These are phyloP conservation scores for Talaromyces sp. DNA, from an alignment of 2,329 filamentous ascomycete species.

Conservation along the genomic window DNA sequence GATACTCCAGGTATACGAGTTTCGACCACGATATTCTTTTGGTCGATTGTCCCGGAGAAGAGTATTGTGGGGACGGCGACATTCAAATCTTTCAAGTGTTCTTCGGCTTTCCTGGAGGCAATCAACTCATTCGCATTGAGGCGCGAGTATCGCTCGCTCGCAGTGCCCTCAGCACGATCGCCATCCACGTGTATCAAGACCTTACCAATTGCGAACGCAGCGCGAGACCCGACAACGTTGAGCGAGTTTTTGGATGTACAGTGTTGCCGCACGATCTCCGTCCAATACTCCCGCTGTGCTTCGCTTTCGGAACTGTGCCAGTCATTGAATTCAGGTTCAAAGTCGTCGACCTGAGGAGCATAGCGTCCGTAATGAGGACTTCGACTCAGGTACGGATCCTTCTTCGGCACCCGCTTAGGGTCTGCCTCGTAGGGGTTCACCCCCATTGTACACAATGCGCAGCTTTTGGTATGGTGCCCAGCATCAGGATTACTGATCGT, in stretches of 20 bases:
- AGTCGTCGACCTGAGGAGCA: conserved; percentile 32
- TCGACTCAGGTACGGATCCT: conserved; percentile 33
- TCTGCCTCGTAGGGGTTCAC: conserved; percentile 37
- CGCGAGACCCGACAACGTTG: conserved; percentile 28
- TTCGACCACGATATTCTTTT: conserved; percentile 39
- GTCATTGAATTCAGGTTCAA: conserved; percentile 31
- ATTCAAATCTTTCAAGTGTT: conserved; percentile 30
- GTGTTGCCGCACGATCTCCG: conserved; percentile 30
- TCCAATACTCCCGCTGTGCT: conserved; percentile 30
- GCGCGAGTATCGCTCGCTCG: conserved; percentile 31
- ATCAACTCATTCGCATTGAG: conserved; percentile 38
- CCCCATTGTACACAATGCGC: conserved; percentile 14
- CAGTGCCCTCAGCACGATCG: conserved; percentile 24
- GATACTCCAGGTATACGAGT: conserved; percentile 40
- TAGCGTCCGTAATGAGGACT: conserved; percentile 36
- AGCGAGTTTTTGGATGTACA: conserved; percentile 33
- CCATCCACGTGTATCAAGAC: conserved; percentile 37
- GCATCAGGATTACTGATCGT: conserved; percentile 9
- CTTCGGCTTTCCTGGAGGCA: conserved; percentile 34
- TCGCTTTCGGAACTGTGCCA: conserved; percentile 33
- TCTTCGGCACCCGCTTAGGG: conserved; percentile 28
- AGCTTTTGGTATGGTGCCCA: not conserved
- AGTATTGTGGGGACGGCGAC: conserved; percentile 35
- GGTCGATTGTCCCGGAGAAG: conserved; percentile 37
- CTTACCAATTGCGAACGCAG: conserved; percentile 35